A percentile compares a stretch with the other conserved stretches of the same genome.
phyloP scores from a whole-genome alignment of 176 grass and related monocot species.

The Ampelocalamus luodianensis region DNA sequence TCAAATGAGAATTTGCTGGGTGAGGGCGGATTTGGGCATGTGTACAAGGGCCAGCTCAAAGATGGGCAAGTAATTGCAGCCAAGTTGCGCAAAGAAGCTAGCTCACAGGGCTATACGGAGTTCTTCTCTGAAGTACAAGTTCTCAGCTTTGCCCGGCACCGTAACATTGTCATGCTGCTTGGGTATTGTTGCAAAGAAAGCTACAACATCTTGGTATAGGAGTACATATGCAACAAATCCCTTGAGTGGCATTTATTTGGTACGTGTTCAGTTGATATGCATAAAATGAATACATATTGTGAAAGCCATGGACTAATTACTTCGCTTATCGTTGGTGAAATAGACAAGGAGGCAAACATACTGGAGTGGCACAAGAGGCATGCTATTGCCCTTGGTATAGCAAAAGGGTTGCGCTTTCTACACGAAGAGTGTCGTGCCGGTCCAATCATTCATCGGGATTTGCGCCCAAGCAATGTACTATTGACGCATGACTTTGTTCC shows the following conservation, averaged over 20 bases:
- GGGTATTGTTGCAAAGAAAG: slow-evolving; percentile 86
- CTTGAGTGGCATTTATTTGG: slow-evolving; percentile 79
- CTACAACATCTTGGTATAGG: slow-evolving; percentile 74
- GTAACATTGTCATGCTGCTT: slow-evolving; percentile 78
- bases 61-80: slow-evolving; percentile 76
- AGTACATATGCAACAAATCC: slow-evolving; percentile 84
- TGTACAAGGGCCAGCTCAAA: slow-evolving; percentile 76
- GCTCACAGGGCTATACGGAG: slow-evolving; percentile 70
- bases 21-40: slow-evolving; percentile 74
- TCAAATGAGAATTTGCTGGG: slow-evolving; percentile 63
- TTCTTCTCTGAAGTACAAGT: slow-evolving; percentile 84
- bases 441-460: slow-evolving; percentile 79
- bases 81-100: slow-evolving; percentile 69
- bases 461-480: slow-evolving; percentile 74
- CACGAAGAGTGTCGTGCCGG: slow-evolving; percentile 72
- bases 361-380: slow-evolving; percentile 79
- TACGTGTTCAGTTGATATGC: slow-evolving; percentile 36
- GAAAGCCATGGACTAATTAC: background rate
- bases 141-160: slow-evolving; percentile 76
- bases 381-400: slow-evolving; percentile 72
- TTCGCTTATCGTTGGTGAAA: slow-evolving; percentile 34
- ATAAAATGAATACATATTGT: slow-evolving; percentile 15
- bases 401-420: slow-evolving; percentile 70
- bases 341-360: slow-evolving; percentile 53
- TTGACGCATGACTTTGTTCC: slow-evolving; percentile 79